A percentile compares a stretch with the other conserved stretches of the same genome.
Evolutionary conservation across 1,284 basidiomycete genomes (phyloP).

Genomic region (Cryptococcus sp.): DNA sequence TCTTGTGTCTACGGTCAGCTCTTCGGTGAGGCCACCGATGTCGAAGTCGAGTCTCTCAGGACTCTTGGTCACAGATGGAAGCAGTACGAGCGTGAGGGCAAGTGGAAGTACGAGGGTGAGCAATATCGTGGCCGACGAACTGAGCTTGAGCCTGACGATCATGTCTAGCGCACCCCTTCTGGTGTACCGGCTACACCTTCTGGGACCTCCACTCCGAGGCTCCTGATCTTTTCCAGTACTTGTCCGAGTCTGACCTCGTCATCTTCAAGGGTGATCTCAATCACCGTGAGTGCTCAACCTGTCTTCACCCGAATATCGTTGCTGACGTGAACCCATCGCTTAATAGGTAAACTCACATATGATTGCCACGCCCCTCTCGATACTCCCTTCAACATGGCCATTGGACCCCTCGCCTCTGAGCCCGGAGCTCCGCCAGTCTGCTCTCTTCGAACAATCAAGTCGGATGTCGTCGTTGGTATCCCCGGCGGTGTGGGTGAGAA

Average conservation of each 20-base stretch:
- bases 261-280: constrained; percentile 97
- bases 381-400: constrained; percentile 87
- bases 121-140: neutral
- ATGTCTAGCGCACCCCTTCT: constrained; percentile 77
- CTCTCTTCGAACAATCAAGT: constrained; percentile 84
- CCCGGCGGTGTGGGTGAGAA: constrained; percentile 67
- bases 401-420: constrained; percentile 88
- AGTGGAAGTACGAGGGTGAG: constrained; percentile 81
- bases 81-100: constrained; percentile 91
- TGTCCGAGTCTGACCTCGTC: constrained; percentile 87
- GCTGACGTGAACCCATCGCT: neutral
- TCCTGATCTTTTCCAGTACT: constrained; percentile 90
- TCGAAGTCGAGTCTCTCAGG: constrained; percentile 78
- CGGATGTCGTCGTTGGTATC: constrained; percentile 72
- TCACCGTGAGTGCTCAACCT: constrained; percentile 61
- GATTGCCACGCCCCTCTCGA: constrained; percentile 89
- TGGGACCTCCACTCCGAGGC: constrained; percentile 89
- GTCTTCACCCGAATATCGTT: no score
- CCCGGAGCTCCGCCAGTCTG: constrained; percentile 85
- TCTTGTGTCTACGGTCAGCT: constrained; percentile 83
- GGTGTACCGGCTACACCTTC: constrained; percentile 92
- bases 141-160: neutral
- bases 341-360: constrained; percentile 68
- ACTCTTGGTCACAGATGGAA: constrained; percentile 89
- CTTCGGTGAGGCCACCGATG: constrained; percentile 77